phyloP scores from a whole-genome alignment of 2,329 filamentous ascomycete genomes.

The Helicocarpus griseus region DNA sequence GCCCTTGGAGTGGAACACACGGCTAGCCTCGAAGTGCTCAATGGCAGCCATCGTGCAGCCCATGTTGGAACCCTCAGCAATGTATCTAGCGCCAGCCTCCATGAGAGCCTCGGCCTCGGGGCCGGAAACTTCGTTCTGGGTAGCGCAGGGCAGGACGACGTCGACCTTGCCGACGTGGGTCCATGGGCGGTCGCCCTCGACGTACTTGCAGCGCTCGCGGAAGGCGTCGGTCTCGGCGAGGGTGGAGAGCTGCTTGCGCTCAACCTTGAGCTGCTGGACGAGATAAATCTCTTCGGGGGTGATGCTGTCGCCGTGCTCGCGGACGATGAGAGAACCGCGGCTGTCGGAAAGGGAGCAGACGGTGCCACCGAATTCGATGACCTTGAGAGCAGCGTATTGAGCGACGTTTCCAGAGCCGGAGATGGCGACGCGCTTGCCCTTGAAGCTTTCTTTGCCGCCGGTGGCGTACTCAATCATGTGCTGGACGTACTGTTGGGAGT shows the following conservation, averaged over 20 bases:
- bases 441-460: constrained; percentile 68
- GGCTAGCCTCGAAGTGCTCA: constrained; percentile 69
- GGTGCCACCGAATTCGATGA: constrained; percentile 86
- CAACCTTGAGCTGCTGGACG: constrained; percentile 79
- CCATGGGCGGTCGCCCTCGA: constrained; percentile 84
- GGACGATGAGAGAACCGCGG: constrained; percentile 71
- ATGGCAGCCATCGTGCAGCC: constrained; percentile 95
- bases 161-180: constrained; percentile 81
- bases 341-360: constrained; percentile 92
- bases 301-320: constrained; percentile 56
- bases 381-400: constrained; percentile 93
- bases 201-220: constrained; percentile 67
- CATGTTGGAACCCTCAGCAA: constrained; percentile 98
- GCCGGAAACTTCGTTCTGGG: constrained; percentile 92
- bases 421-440: constrained; percentile 87
- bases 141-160: constrained; percentile 83
- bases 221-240: constrained; percentile 50
- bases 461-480: constrained; percentile 89
- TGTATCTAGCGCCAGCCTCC: constrained; percentile 65
- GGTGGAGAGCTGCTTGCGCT: constrained; percentile 70
- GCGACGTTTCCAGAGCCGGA: constrained; percentile 97
- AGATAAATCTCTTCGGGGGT: constrained; percentile 66
- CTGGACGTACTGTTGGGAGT: constrained; percentile 57
- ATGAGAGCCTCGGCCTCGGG: constrained; percentile 83
- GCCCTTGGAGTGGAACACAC: constrained; percentile 50